A percentile compares a stretch with the other conserved stretches of the same genome.
These are phyloP conservation scores for Diutina scorzettiae DNA, from an alignment of 1,139 yeast species.

Conservation along the genomic window DNA sequence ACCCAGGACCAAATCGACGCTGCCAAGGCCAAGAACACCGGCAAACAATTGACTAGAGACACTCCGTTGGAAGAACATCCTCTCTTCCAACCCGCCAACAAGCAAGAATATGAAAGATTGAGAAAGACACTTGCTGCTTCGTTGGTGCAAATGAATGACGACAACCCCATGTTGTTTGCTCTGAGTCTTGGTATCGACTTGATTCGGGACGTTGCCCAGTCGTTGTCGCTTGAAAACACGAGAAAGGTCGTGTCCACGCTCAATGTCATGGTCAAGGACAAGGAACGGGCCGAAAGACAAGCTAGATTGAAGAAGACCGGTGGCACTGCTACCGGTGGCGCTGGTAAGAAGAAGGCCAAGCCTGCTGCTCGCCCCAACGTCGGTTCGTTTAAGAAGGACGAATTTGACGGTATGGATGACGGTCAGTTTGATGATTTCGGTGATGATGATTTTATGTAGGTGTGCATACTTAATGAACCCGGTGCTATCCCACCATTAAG, in stretches of 20 bases:
- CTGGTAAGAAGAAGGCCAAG: slow-evolving; percentile 91
- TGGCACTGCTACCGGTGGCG: slow-evolving; percentile 85
- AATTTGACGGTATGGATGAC: slow-evolving; percentile 40
- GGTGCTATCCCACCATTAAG: neutral
- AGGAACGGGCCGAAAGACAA: slow-evolving; percentile 81
- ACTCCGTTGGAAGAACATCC: slow-evolving; percentile 67
- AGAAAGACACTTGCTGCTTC: slow-evolving; percentile 68
- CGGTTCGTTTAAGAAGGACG: slow-evolving; percentile 69
- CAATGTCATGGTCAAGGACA: slow-evolving; percentile 70
- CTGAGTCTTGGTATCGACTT: slow-evolving; percentile 74
- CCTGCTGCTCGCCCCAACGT: slow-evolving; percentile 60
- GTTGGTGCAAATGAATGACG: slow-evolving; percentile 50
- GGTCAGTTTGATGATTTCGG: slow-evolving; percentile 44
- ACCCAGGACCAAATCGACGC: slow-evolving; percentile 18
- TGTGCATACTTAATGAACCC: neutral
- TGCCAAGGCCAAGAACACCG: slow-evolving; percentile 32
- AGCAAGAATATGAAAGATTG: slow-evolving; percentile 72
- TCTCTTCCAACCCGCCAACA: slow-evolving; percentile 67
- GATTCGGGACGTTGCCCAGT: slow-evolving; percentile 72
- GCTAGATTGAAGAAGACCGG: slow-evolving; percentile 71
- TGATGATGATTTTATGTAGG: slow-evolving; percentile 85
- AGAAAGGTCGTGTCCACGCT: slow-evolving; percentile 82
- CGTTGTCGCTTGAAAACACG: slow-evolving; percentile 69
- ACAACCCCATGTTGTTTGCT: slow-evolving; percentile 55
- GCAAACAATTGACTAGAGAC: slow-evolving; percentile 38